These are phyloP conservation scores for Jatropha podagrica DNA, from an alignment of 441 rosid genomes.

Conservation along the genomic window DNA sequence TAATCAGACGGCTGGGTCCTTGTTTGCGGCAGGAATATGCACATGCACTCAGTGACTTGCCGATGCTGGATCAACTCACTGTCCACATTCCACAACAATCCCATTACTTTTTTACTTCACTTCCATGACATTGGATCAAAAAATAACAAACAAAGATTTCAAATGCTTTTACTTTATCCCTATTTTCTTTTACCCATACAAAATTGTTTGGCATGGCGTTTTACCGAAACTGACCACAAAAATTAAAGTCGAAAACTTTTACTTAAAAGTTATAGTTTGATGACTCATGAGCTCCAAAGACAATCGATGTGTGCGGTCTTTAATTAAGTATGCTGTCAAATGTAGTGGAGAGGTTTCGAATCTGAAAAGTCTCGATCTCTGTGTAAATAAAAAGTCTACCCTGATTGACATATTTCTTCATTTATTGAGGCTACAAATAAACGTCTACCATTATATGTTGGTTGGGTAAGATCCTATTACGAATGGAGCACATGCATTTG, in stretches of 20 bases:
- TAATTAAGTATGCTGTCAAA: no score
- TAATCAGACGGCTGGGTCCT: constrained; percentile 19
- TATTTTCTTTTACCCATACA: no score
- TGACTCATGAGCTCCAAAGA: no score
- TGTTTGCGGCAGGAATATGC: neutral
- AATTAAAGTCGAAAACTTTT: no score
- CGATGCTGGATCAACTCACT: constrained; percentile 6
- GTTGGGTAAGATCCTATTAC: neutral
- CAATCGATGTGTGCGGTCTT: no score
- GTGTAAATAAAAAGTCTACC: no score
- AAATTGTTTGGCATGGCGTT: no score
- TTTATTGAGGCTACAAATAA: neutral
- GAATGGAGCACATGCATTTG: constrained; percentile 8
- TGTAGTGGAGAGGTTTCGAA: no score
- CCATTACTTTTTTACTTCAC: neutral
- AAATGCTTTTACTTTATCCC: neutral
- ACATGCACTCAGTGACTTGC: constrained; percentile 15
- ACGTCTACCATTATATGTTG: neutral
- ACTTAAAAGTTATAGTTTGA: no score
- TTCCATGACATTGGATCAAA: neutral
- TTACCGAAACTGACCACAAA: no score
- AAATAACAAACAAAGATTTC: neutral
- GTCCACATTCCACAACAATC: constrained; percentile 1
- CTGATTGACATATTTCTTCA: no score
- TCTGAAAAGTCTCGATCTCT: no score